Evolutionary conservation across 768 basidiomycete species (phyloP).

Genomic region (Antrodiella citrinella): DNA sequence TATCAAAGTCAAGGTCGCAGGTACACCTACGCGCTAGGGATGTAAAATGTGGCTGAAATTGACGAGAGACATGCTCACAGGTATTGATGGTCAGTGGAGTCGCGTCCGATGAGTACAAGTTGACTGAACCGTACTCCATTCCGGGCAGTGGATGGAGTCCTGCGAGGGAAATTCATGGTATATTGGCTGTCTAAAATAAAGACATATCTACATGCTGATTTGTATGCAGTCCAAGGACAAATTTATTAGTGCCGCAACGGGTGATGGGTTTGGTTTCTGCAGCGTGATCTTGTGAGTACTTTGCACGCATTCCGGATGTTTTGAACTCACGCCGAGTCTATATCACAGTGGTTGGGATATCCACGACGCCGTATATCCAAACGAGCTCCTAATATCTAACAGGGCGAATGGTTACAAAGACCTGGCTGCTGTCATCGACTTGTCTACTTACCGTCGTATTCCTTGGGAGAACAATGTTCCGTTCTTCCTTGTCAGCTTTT

Average conservation of each 20-base stretch:
- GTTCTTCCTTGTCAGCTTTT: constrained; percentile 88
- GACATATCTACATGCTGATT: constrained; percentile 1
- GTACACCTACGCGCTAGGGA: too few species aligned
- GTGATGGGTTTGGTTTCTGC: constrained; percentile 89
- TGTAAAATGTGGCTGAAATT: too few species aligned
- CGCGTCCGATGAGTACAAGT: not conserved
- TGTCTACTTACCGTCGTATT: constrained; percentile 80
- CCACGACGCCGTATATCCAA: constrained; percentile 78
- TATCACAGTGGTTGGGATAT: constrained; percentile 78
- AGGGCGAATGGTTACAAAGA: constrained; percentile 89
- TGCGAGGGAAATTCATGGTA: constrained; percentile 93
- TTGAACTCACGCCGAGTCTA: not conserved
- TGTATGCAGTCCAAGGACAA: constrained; percentile 73
- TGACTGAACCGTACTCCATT: not conserved
- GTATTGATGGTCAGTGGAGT: constrained; percentile 55
- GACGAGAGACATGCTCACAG: constrained; percentile 20
- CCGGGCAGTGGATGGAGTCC: constrained; percentile 78
- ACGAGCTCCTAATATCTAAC: constrained; percentile 87
- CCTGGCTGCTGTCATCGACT: constrained; percentile 77
- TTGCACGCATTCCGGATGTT: not conserved
- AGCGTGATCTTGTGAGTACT: constrained; percentile 77
- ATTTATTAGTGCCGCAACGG: constrained; percentile 72
- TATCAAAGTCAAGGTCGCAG: constrained; percentile 89
- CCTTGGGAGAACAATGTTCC: constrained; percentile 90
- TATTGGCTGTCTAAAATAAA: not conserved